Percentiles rank a stretch among this genome's conserved stretches.
Evolutionary conservation across 495 filamentous ascomycete species (phyloP).

Genomic region (Talaromyces wortmannii): DNA sequence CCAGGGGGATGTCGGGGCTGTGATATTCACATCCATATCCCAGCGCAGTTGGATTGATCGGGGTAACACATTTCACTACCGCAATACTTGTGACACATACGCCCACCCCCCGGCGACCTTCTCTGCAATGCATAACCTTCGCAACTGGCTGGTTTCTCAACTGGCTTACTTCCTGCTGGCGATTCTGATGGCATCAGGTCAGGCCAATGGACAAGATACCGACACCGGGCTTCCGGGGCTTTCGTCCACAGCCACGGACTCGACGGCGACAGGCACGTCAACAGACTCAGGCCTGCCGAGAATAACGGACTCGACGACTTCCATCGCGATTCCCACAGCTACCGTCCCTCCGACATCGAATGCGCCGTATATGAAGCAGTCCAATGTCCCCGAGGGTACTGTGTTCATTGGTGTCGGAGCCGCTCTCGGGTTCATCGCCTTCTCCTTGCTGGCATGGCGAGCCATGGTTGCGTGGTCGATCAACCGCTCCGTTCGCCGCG

Average conservation of each 20-base stretch:
- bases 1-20: neutral
- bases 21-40: neutral
- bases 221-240: neutral
- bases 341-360: conserved; percentile 73
- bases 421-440: conserved; percentile 72
- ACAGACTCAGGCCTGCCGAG: conserved; percentile 4
- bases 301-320: conserved; percentile 15
- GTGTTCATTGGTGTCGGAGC: conserved; percentile 94
- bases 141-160: neutral
- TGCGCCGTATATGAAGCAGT: conserved; percentile 93
- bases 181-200: neutral
- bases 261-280: conserved; percentile 8
- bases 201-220: conserved; percentile 2
- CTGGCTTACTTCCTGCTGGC: neutral
- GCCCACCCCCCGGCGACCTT: neutral
- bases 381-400: conserved; percentile 85
- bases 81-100: neutral
- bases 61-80: conserved; percentile 1
- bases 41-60: neutral
- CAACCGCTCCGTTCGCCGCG: conserved; percentile 77
- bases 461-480: conserved; percentile 85
- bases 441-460: conserved; percentile 80
- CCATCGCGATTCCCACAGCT: conserved; percentile 28
- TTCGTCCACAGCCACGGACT: conserved; percentile 17
- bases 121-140: neutral